Evolutionary conservation across 2,329 filamentous ascomycete species (phyloP), one percentile per base, ranked within the genome.

Genomic region (Chalara sp.): DNA sequence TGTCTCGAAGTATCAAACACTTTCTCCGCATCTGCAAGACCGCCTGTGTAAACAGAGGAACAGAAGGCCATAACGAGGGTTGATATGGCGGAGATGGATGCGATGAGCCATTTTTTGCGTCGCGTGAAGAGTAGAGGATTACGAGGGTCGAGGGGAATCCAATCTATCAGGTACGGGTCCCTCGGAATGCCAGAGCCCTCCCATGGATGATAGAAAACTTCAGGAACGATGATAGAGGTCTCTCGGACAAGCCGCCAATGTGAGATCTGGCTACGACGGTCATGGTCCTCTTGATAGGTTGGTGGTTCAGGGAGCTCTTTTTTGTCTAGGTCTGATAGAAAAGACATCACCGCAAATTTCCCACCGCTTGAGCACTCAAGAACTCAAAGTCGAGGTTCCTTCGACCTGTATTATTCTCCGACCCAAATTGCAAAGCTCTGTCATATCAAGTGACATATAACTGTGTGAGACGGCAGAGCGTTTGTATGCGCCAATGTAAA

Each of bases 61-160:
- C 33, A 46, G 33, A 53, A 49, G 6, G 51, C 47, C 28, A 53
- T 40, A 29, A 47, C 47, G 8, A 53, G 43, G 2, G 51, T 53
- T 21, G 51, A 33, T 6, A 78, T n/a, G 4, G 76, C 73, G n/a
- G 77, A 72, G 40, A 76, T 55, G 49, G 70, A 61, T 2, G 75
- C 76, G 46, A 76, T 69, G 3, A 55, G 56, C 76, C 76, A 81
- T 65, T 78, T 78, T 57, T 68, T 71, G 5, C 54, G 29, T 2
- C 59, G 52, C 29, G 67, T 64, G 56, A 73, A 79, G 13, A 67
- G 62, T 69, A 79, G 72, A 0, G 78, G 78, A 56, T 81, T 79
- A 43, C 75, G 68, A 7, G 76, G 73, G 56, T 39, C 35, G 30
- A 68, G 54, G 31, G 69, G 66, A 43, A 70, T 64, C 66, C 67